A percentile compares a stretch with the other conserved stretches of the same genome.
Evolutionary conservation across 2,329 filamentous ascomycete species (phyloP).

Genomic region (Corinectria fuckeliana): DNA sequence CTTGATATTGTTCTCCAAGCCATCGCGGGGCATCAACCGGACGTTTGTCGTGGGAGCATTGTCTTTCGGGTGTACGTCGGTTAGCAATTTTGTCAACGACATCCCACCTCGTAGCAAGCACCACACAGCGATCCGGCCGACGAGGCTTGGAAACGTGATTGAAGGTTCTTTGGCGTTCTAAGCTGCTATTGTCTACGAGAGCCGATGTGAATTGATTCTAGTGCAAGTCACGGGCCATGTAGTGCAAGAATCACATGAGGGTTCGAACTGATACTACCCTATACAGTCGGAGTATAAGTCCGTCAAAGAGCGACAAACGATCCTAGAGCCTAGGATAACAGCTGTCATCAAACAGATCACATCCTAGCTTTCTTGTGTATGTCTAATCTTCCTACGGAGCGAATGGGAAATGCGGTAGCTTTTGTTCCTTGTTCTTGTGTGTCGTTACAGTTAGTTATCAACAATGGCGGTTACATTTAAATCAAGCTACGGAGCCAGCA

Average conservation of each 20-base stretch:
- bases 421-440: no score
- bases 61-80: constrained; percentile 34
- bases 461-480: no score
- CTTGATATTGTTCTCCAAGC: constrained; percentile 40
- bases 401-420: no score
- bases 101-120: constrained; percentile 3
- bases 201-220: not conserved
- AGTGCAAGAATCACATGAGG: not conserved
- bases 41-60: constrained; percentile 24
- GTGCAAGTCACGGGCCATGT: not conserved
- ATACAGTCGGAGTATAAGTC: not conserved
- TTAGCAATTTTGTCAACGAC: constrained; percentile 30
- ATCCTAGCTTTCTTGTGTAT: not conserved
- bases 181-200: not conserved
- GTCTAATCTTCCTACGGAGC: no score
- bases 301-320: not conserved
- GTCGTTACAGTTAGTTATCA: no score
- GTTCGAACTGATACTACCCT: not conserved
- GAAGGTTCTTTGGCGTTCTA: not conserved
- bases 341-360: not conserved
- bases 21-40: constrained; percentile 27
- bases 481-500: no score
- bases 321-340: not conserved
- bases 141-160: not conserved
- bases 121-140: constrained; percentile 1